These are phyloP conservation scores for Lactarius trivialis DNA, from an alignment of 768 basidiomycete genomes.

Conservation along the genomic window DNA sequence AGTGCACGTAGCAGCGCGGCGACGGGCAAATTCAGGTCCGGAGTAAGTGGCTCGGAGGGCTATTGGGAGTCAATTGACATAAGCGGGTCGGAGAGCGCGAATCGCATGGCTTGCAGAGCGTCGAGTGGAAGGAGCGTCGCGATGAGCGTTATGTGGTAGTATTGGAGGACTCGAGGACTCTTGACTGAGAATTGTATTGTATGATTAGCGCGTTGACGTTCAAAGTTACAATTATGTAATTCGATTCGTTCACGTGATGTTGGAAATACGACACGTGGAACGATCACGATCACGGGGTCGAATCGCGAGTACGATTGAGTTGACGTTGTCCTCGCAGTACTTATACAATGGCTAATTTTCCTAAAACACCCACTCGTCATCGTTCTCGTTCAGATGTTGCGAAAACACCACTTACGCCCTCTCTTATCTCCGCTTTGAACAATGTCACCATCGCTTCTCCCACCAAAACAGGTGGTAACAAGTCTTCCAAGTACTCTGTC, in stretches of 20 bases:
- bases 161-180: not conserved
- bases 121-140: constrained; percentile 19
- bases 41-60: constrained; percentile 16
- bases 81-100: constrained; percentile 13
- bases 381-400: constrained; percentile 43
- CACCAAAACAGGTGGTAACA: constrained; percentile 27
- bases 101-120: constrained; percentile 1
- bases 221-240: no score
- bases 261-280: not conserved
- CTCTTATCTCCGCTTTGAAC: constrained; percentile 36
- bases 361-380: constrained; percentile 43
- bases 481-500: constrained; percentile 25
- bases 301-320: not conserved
- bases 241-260: constrained; percentile 15
- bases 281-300: not conserved
- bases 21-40: constrained; percentile 12
- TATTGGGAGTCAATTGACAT: constrained; percentile 23
- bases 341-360: constrained; percentile 28
- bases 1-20: constrained; percentile 17
- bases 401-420: constrained; percentile 44
- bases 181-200: not conserved
- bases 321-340: not conserved
- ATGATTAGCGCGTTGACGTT: no score
- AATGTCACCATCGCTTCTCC: constrained; percentile 31
- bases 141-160: constrained; percentile 20